These are phyloP conservation scores for Umbellularia californica DNA, from an alignment of 164 flowering plant species.

Conservation along the genomic window DNA sequence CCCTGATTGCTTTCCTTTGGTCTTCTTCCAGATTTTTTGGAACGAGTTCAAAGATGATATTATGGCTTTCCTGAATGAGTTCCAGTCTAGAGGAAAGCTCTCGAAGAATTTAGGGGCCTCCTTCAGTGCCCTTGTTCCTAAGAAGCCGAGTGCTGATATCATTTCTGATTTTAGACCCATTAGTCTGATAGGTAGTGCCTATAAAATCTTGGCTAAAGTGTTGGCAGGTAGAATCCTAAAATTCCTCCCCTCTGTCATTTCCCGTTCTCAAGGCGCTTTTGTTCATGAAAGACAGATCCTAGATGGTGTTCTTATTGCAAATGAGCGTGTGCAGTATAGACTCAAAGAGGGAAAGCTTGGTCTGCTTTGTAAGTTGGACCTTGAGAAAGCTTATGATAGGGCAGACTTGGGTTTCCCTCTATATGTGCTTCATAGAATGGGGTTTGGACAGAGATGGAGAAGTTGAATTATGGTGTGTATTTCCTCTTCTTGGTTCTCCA, in stretches of 20 bases:
- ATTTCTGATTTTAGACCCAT: neutral
- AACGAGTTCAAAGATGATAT: neutral
- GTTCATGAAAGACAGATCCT: neutral
- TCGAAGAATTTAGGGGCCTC: neutral
- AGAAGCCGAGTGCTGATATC: neutral
- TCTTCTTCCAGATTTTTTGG: neutral
- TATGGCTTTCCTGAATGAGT: neutral
- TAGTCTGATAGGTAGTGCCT: neutral
- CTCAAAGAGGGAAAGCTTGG: neutral
- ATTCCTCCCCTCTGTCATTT: neutral
- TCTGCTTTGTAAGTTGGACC: neutral
- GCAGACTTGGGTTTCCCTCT: neutral
- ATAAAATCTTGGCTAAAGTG: neutral
- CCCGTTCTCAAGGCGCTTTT: neutral
- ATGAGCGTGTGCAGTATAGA: neutral
- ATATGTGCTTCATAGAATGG: neutral
- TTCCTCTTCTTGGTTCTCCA: neutral
- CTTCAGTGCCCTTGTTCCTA: neutral
- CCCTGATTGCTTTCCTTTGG: neutral
- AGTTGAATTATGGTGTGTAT: neutral
- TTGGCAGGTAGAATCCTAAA: neutral
- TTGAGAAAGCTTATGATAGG: neutral
- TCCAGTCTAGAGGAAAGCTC: neutral
- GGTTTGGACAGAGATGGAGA: neutral
- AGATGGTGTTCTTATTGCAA: neutral